A percentile compares a stretch with the other conserved stretches of the same genome.
phyloP scores from a whole-genome alignment of 306 rosid species.

The Canavalia ensiformis region DNA sequence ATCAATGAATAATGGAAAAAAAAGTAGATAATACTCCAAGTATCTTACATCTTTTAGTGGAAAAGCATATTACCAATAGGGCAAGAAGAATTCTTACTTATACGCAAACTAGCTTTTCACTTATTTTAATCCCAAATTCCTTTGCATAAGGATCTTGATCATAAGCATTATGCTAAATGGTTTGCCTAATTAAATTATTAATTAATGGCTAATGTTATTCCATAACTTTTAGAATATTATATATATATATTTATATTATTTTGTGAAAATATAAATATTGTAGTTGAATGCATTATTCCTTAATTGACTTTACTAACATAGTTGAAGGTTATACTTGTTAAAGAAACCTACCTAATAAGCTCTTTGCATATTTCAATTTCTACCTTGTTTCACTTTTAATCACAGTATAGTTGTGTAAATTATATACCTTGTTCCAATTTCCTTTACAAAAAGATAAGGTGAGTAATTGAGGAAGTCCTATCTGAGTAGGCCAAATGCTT shows the following conservation, averaged over 20 bases:
- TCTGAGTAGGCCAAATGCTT: constrained; percentile 99
- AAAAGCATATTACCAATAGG: constrained; percentile 82
- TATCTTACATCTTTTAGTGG: constrained; percentile 12
- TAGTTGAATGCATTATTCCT: constrained; percentile 14
- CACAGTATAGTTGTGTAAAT: neutral
- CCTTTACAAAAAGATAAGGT: neutral
- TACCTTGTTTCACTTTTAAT: neutral
- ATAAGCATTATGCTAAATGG: constrained; percentile 85
- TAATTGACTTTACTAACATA: neutral
- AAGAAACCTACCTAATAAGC: neutral
- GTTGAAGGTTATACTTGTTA: neutral
- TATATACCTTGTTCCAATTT: neutral
- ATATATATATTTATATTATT: no score
- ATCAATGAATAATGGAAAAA: constrained; percentile 25
- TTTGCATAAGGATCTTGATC: constrained; percentile 95
- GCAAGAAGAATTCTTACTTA: constrained; percentile 98
- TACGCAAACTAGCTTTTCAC: constrained; percentile 88
- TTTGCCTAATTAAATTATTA: constrained; percentile 57
- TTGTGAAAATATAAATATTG: neutral
- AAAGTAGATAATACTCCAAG: neutral
- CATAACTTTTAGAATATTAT: constrained; percentile 32
- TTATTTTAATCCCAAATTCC: constrained; percentile 90
- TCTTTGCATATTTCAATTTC: constrained; percentile 3
- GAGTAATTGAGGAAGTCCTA: constrained; percentile 79
- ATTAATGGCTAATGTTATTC: constrained; percentile 24